A percentile compares a stretch with the other conserved stretches of the same genome.
These are phyloP conservation scores for Sechiopsis laciniata DNA, from an alignment of 306 rosid genomes.

Conservation along the genomic window DNA sequence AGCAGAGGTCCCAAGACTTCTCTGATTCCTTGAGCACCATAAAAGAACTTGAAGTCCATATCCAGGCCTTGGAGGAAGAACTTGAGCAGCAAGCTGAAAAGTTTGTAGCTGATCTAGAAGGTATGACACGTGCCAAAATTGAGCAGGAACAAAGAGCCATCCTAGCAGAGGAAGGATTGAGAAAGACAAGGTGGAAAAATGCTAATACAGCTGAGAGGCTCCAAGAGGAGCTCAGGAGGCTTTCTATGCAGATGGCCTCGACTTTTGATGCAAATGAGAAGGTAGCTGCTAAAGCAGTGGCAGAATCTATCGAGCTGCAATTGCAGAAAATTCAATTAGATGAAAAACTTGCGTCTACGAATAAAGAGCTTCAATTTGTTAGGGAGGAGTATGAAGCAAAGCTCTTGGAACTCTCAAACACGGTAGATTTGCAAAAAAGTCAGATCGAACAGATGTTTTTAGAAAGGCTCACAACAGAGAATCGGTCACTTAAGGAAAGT, in stretches of 20 bases:
- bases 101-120: conserved; percentile 72
- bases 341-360: conserved; percentile 48
- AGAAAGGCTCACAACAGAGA: conserved; percentile 52
- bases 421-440: conserved; percentile 41
- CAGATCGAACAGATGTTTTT: conserved; percentile 43
- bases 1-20: conserved; percentile 59
- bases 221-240: conserved; percentile 77
- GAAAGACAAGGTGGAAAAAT: conserved; percentile 60
- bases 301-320: conserved; percentile 63
- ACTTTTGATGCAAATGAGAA: conserved; percentile 83
- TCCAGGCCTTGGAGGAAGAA: conserved; percentile 62
- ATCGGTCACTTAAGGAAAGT: conserved; percentile 42
- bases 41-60: conserved; percentile 56
- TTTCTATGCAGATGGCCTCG: conserved; percentile 71
- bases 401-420: conserved; percentile 42
- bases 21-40: conserved; percentile 63
- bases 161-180: conserved; percentile 74
- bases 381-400: conserved; percentile 43
- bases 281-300: conserved; percentile 61
- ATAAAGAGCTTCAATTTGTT: conserved; percentile 47
- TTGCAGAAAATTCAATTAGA: conserved; percentile 50
- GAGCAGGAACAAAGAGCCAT: conserved; percentile 91
- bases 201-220: conserved; percentile 78
- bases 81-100: conserved; percentile 58
- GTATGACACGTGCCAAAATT: conserved; percentile 51